A percentile compares a stretch with the other conserved stretches of the same genome.
phyloP scores from a whole-genome alignment of 2,329 filamentous ascomycete species.

The Knoxdaviesia proteae region DNA sequence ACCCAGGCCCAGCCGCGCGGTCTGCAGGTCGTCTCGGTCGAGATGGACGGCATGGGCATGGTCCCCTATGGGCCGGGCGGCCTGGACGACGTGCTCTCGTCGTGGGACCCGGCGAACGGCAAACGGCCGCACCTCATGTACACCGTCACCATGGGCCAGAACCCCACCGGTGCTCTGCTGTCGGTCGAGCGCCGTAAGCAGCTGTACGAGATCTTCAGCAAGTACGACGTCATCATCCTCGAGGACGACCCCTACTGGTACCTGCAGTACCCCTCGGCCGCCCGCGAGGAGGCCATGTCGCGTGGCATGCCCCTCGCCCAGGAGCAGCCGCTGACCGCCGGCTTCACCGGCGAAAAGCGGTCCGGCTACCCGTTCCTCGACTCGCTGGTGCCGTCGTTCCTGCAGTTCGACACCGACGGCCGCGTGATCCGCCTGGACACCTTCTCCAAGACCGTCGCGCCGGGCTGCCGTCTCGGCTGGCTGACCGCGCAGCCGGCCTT shows the following conservation, averaged over 20 bases:
- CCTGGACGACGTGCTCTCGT: slow-evolving; percentile 55
- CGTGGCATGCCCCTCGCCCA: slow-evolving; percentile 15
- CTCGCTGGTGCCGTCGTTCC: slow-evolving; percentile 62
- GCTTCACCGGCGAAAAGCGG: slow-evolving; percentile 13
- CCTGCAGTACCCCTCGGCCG: slow-evolving; percentile 65
- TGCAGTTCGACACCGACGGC: slow-evolving; percentile 65
- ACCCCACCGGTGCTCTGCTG: slow-evolving; percentile 62
- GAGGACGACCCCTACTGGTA: slow-evolving; percentile 97
- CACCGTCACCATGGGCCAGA: slow-evolving; percentile 69
- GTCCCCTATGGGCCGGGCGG: slow-evolving; percentile 50
- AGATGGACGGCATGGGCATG: slow-evolving; percentile 67
- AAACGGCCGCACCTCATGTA: slow-evolving; percentile 70
- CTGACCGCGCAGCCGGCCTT: slow-evolving; percentile 66
- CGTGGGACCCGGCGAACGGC: slow-evolving; percentile 60
- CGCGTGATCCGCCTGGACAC: slow-evolving; percentile 80
- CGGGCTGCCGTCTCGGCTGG: slow-evolving; percentile 79
- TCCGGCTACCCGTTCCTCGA: slow-evolving; percentile 63
- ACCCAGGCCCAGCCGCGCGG: slow-evolving; percentile 46
- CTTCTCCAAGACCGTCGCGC: slow-evolving; percentile 82
- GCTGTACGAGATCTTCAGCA: slow-evolving; percentile 60
- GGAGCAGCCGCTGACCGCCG: slow-evolving; percentile 11
- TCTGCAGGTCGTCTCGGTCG: slow-evolving; percentile 51
- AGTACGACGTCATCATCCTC: slow-evolving; percentile 75
- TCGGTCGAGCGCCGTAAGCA: slow-evolving; percentile 53
- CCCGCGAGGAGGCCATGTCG: slow-evolving; percentile 26